A percentile compares a stretch with the other conserved stretches of the same genome.
Conservation (phyloP, 768 basidiomycete genomes). For the Russula dissimulans region DNA sequence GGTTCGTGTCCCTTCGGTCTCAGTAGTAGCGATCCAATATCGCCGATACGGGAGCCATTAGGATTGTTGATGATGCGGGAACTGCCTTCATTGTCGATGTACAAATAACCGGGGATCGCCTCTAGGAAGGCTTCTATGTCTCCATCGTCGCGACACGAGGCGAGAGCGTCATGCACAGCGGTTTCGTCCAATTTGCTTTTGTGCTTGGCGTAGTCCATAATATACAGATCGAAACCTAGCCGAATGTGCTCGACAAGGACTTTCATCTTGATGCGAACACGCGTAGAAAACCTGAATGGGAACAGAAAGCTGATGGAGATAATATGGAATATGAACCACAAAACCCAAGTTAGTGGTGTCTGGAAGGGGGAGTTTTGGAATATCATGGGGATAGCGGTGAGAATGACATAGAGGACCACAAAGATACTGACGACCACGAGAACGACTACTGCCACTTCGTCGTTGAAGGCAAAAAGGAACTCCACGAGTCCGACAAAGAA, state of each 20-base stretch:
- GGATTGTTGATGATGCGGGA: too few relatives aligned
- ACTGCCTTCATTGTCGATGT: too few relatives aligned
- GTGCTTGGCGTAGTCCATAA: too few relatives aligned
- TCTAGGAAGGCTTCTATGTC: background rate
- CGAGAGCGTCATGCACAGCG: background rate
- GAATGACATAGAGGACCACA: background rate
- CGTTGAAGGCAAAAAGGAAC: background rate
- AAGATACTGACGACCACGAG: background rate
- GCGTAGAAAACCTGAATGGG: background rate
- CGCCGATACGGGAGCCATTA: background rate
- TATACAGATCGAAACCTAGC: background rate
- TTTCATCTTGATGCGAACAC: background rate
- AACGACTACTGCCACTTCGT: background rate
- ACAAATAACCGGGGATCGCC: background rate
- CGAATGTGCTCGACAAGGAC: background rate
- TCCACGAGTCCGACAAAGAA: background rate
- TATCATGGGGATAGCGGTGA: background rate
- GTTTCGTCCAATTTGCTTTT: background rate
- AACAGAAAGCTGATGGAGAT: background rate
- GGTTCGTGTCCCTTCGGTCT: background rate
- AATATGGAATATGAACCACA: background rate
- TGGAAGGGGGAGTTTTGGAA: background rate
- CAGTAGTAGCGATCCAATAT: slow-evolving; percentile 1
- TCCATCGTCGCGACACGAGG: background rate
- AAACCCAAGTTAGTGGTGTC: background rate